Percentiles rank a stretch among this genome's conserved stretches.
Conservation (phyloP, 1,139 yeast genomes). For the Scheffersomyces titani region DNA sequence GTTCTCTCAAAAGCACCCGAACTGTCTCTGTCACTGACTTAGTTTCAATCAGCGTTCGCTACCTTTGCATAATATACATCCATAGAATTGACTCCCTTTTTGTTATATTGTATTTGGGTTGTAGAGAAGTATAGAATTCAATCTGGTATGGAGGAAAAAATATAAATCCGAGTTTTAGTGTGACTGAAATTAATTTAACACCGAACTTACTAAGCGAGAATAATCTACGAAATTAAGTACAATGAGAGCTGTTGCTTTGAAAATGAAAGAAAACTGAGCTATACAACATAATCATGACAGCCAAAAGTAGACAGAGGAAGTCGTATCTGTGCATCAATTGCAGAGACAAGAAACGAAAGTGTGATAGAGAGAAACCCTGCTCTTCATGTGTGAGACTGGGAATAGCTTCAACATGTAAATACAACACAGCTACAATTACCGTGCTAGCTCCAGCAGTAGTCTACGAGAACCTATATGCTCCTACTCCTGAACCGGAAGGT, state of each 20-base stretch:
- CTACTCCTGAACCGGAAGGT: background rate
- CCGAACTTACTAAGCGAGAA: too few relatives aligned
- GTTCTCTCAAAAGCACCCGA: constrained; percentile 12
- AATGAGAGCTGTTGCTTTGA: too few relatives aligned
- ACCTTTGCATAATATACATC: background rate
- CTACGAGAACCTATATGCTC: too few relatives aligned
- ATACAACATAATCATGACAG: too few relatives aligned
- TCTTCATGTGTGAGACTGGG: background rate
- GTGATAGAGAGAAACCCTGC: background rate
- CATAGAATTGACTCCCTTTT: too few relatives aligned
- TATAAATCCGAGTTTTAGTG: background rate
- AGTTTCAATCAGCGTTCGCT: background rate
- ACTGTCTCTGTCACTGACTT: background rate
- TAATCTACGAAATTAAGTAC: too few relatives aligned
- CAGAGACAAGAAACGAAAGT: background rate
- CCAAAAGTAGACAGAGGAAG: background rate
- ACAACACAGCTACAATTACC: background rate
- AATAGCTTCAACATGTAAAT: background rate
- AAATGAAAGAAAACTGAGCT: too few relatives aligned
- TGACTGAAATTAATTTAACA: too few relatives aligned
- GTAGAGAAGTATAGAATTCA: background rate
- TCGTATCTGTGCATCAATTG: background rate
- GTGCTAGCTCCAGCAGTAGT: too few relatives aligned
- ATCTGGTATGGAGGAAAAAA: background rate
- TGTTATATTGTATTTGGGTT: background rate